Evolutionary conservation across 176 grass and related monocot species (phyloP).

Genomic region (barley (Hordeum vulgare)): MorexV3_pseudomolecules_assembly NC_058523.1:496039883-496040382

Average conservation of each 20-base stretch:
- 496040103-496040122: neutral
- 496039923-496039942: neutral
- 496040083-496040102: neutral
- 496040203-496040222: too few relatives aligned
- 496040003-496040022: neutral
- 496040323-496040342: neutral
- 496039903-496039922: neutral
- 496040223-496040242: neutral
- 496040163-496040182: neutral
- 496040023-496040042: neutral
- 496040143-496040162: neutral
- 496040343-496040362: neutral
- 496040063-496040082: neutral
- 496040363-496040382: neutral
- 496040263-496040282: neutral
- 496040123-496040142: neutral
- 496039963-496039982: neutral
- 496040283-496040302: neutral
- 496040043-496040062: neutral
- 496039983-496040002: neutral
- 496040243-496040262: neutral
- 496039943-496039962: neutral
- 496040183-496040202: neutral
- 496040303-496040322: neutral
- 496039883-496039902: neutral